Evolutionary conservation across 176 grass and related monocot genomes (phyloP), one percentile per base, ranked within the genome.

Genomic region (Cenchrus purpureus): DNA sequence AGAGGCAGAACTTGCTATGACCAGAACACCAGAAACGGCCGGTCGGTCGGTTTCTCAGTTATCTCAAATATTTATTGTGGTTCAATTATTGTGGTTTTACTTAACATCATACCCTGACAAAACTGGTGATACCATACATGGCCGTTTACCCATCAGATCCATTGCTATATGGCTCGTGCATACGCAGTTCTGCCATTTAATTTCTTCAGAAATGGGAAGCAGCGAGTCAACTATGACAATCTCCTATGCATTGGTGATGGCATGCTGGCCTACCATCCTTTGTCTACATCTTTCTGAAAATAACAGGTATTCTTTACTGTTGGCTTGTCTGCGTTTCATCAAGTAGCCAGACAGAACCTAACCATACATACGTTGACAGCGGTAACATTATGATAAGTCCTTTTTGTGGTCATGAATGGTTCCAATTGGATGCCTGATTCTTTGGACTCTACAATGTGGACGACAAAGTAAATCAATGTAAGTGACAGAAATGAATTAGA

Each of bases 351-450:
- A 58, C 6, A 58, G 17, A 71, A 56, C 5, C 79, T 71, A 82
- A n/a, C 14, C 67, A 72, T 82, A 20, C 37, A 54, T 68, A 19
- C 51, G 49, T 31, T 68, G 50, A 7, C 31, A 20, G 15, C 53
- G 15, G 61, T 12, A 48, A 43, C 3, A 12, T 7, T 44, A 56
- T 0, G 4, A 25, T 22, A 82, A 81, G 19, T 9, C 10, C 32
- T 29, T 69, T 82, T 59, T 58, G 37, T 82, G 79, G 17, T 42
- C 53, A 71, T 60, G 53, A 60, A 59, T n/a, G 43, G 22, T 71
- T 72, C 53, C 2, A 44, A 19, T 16, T 12, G 51, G 66, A 48
- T 49, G 53, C n/a, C 15, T 68, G 63, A n/a, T 70, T 60, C 8
- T 71, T 59, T 42, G 34, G 32, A 60, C 12, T 71, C 43, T 45